phyloP scores from a whole-genome alignment of 352 stramenopile genomes.

The Pythium coloratum region DNA sequence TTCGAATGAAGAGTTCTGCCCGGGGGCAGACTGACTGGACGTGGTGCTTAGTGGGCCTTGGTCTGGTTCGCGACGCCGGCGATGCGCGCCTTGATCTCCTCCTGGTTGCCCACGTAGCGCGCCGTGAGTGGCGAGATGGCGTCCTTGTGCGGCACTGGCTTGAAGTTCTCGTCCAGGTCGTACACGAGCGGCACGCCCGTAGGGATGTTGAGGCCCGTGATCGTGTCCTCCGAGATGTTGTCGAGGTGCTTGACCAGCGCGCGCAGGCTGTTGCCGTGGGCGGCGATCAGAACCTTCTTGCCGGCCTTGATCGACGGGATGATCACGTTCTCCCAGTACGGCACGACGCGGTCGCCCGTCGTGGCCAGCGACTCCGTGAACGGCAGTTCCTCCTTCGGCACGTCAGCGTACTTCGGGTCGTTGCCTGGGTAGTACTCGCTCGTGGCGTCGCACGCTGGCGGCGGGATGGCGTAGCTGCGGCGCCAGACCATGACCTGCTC shows the following conservation, averaged over 20 bases:
- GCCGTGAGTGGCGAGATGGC: slow-evolving; percentile 87
- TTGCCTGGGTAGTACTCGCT: slow-evolving; percentile 91
- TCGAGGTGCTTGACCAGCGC: slow-evolving; percentile 99
- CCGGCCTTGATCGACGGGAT: slow-evolving; percentile 93
- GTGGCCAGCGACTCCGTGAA: slow-evolving; percentile 93
- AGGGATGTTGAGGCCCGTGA: slow-evolving; percentile 98
- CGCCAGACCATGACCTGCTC: slow-evolving; percentile 98
- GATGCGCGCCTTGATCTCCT: slow-evolving; percentile 96
- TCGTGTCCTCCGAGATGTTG: slow-evolving; percentile 95
- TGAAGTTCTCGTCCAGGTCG: slow-evolving; percentile 98
- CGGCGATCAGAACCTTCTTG: slow-evolving; percentile 97
- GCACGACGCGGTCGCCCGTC: slow-evolving; percentile 94
- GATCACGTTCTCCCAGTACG: slow-evolving; percentile 96
- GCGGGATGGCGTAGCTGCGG: slow-evolving; percentile 96
- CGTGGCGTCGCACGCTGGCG: slow-evolving; percentile 87
- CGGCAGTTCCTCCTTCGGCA: slow-evolving; percentile 88
- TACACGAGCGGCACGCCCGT: slow-evolving; percentile 96
- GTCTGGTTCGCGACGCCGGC: slow-evolving; percentile 96
- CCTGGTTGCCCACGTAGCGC: slow-evolving; percentile 93
- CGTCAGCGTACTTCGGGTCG: slow-evolving; percentile 92
- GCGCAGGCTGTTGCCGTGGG: slow-evolving; percentile 98
- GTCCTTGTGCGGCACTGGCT: slow-evolving; percentile 92
- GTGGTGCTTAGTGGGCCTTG: slow-evolving; percentile 68
- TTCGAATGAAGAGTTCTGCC: not conserved
- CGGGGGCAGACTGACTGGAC: too few relatives aligned